Evolutionary conservation across 1,139 yeast genomes (phyloP).

Genomic region (Kurtzmaniella quercitrusa): DNA sequence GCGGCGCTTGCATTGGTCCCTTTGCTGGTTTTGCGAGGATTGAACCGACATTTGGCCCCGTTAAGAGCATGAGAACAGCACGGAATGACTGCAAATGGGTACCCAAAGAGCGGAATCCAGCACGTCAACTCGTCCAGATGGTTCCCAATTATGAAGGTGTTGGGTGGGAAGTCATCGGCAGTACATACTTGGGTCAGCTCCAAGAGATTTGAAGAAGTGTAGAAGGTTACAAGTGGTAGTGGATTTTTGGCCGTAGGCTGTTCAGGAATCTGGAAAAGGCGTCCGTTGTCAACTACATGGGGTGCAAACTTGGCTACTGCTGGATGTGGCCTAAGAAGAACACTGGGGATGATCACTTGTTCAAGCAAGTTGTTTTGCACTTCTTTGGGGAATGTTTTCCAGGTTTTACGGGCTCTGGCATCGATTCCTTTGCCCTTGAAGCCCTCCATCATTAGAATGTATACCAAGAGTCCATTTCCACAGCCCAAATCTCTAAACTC

Average conservation of each 20-base stretch:
- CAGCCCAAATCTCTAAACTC: slow-evolving; percentile 90
- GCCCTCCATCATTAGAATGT: slow-evolving; percentile 75
- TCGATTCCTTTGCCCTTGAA: slow-evolving; percentile 82
- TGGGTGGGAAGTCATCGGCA: slow-evolving; percentile 59
- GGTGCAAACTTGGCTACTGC: slow-evolving; percentile 52
- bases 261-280: slow-evolving; percentile 49
- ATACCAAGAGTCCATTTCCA: slow-evolving; percentile 87
- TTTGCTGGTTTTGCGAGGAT: slow-evolving; percentile 34
- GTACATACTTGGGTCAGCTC: slow-evolving; percentile 57
- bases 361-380: slow-evolving; percentile 60
- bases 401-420: slow-evolving; percentile 84
- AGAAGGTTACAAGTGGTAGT: slow-evolving; percentile 37
- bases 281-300: slow-evolving; percentile 52
- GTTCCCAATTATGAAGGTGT: slow-evolving; percentile 85
- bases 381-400: slow-evolving; percentile 66
- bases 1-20: slow-evolving; percentile 9
- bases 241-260: slow-evolving; percentile 6
- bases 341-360: slow-evolving; percentile 75
- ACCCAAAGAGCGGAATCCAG: slow-evolving; percentile 87
- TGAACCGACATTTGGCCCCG: slow-evolving; percentile 66
- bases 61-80: slow-evolving; percentile 88
- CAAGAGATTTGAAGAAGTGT: slow-evolving; percentile 47
- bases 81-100: slow-evolving; percentile 88
- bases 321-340: slow-evolving; percentile 66
- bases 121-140: slow-evolving; percentile 95